Percentiles rank a stretch among this genome's conserved stretches.
Evolutionary conservation across 139 green algal genomes (phyloP).

Genomic region (Picochlorum sp.): DNA sequence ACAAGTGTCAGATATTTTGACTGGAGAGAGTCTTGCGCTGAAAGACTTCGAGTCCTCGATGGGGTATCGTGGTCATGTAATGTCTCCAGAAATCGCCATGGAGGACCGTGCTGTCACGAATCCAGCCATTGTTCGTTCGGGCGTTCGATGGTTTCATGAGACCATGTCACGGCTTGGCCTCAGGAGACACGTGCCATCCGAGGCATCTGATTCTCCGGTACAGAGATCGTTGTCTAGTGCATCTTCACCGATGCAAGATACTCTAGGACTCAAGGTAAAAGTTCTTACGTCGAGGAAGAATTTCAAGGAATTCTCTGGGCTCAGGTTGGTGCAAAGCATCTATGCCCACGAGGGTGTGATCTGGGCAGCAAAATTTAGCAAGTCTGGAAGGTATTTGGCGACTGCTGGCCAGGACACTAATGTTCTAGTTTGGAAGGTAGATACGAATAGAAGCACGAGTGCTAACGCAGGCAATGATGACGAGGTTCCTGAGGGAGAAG

Average conservation of each 20-base stretch:
- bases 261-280: conserved; percentile 33
- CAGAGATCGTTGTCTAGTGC: not conserved
- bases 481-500: not conserved
- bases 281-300: conserved; percentile 50
- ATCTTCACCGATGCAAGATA: not conserved
- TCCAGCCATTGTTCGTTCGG: not conserved
- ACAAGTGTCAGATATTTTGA: conserved; percentile 18
- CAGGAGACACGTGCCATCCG: not conserved
- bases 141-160: not conserved
- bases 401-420: conserved; percentile 76
- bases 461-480: not conserved
- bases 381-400: conserved; percentile 66
- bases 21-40: conserved; percentile 19
- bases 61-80: conserved; percentile 12
- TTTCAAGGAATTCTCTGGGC: conserved; percentile 56
- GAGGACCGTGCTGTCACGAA: not conserved
- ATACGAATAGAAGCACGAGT: not conserved
- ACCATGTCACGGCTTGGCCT: not conserved
- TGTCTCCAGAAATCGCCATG: not conserved
- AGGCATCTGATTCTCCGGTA: not conserved
- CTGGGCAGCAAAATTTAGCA: conserved; percentile 68
- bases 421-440: conserved; percentile 64
- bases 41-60: conserved; percentile 37
- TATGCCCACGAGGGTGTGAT: conserved; percentile 49
- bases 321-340: conserved; percentile 51